Evolutionary conservation across 352 stramenopile species (phyloP).

Genomic region (Phytophthora lateralis): DNA sequence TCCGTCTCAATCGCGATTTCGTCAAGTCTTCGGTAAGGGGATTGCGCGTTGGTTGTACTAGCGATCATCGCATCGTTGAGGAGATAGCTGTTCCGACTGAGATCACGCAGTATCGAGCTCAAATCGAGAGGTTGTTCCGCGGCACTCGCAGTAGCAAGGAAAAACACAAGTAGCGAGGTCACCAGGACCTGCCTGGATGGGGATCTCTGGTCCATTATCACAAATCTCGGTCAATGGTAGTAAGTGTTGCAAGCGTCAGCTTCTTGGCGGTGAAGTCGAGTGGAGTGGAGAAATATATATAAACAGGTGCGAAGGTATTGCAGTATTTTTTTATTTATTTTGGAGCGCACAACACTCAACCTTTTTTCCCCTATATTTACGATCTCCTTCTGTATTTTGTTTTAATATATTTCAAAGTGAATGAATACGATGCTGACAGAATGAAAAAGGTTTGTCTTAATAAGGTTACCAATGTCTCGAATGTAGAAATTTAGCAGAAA

Average conservation of each 20-base stretch:
- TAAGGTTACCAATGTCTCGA: constrained; percentile 10
- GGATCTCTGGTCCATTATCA: neutral
- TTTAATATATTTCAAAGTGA: neutral
- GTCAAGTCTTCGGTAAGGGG: constrained; percentile 12
- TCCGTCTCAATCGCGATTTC: constrained; percentile 1
- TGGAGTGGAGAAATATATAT: constrained; percentile 1
- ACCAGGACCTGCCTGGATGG: neutral
- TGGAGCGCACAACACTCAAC: too few relatives aligned
- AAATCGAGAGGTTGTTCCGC: neutral
- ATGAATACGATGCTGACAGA: neutral
- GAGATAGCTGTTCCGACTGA: neutral
- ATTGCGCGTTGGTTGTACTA: constrained; percentile 4
- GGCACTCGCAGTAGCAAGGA: neutral
- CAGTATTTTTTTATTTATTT: too few relatives aligned
- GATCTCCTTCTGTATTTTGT: too few relatives aligned
- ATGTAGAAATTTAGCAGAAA: constrained; percentile 4
- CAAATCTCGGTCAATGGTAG: neutral
- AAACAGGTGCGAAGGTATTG: neutral
- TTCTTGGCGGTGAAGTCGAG: neutral
- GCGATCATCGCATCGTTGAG: neutral
- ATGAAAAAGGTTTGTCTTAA: constrained; percentile 4
- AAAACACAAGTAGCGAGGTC: neutral
- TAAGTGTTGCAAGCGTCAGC: neutral
- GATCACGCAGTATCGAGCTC: constrained; percentile 4
- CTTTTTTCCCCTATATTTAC: too few relatives aligned